Percentiles rank a stretch among this genome's conserved stretches.
Evolutionary conservation across 2,329 filamentous ascomycete species (phyloP).

Genomic region (Neofusicoccum cordaticola): DNA sequence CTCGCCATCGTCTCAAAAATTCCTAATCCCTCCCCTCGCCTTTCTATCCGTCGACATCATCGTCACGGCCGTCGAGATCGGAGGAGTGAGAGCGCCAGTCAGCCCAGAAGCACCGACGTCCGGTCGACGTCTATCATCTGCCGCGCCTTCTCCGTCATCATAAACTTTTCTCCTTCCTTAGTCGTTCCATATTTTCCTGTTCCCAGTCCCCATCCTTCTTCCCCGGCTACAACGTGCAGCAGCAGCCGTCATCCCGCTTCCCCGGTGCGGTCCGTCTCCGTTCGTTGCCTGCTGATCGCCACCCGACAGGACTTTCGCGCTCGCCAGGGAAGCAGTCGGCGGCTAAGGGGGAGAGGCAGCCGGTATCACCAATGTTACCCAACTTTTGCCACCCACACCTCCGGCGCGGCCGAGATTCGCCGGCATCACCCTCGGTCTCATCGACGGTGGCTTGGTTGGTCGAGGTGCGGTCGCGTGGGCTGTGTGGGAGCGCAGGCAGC

Average conservation of each 20-base stretch:
- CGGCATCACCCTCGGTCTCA: too few relatives aligned
- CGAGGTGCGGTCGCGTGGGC: neutral
- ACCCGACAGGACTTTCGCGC: neutral
- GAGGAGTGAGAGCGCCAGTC: neutral
- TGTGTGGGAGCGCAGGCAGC: neutral
- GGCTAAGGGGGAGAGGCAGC: neutral
- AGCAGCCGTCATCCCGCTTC: neutral
- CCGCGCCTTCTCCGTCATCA: neutral
- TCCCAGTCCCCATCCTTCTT: neutral
- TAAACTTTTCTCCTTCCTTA: neutral
- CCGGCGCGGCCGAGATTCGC: too few relatives aligned
- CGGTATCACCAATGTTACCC: neutral
- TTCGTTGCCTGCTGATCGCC: neutral
- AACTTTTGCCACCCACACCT: neutral
- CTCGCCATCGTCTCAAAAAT: neutral
- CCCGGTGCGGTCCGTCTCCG: conserved; percentile 3
- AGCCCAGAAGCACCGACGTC: neutral
- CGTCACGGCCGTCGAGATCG: neutral
- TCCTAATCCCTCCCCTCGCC: neutral
- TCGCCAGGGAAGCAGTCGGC: neutral
- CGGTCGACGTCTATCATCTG: neutral
- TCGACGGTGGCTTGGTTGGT: too few relatives aligned
- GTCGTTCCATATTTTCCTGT: neutral
- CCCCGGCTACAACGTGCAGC: neutral
- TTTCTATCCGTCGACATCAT: neutral